Percentiles rank a stretch among this genome's conserved stretches.
Evolutionary conservation across 2,329 filamentous ascomycete species (phyloP).

Genomic region (Alternaria atra): DNA sequence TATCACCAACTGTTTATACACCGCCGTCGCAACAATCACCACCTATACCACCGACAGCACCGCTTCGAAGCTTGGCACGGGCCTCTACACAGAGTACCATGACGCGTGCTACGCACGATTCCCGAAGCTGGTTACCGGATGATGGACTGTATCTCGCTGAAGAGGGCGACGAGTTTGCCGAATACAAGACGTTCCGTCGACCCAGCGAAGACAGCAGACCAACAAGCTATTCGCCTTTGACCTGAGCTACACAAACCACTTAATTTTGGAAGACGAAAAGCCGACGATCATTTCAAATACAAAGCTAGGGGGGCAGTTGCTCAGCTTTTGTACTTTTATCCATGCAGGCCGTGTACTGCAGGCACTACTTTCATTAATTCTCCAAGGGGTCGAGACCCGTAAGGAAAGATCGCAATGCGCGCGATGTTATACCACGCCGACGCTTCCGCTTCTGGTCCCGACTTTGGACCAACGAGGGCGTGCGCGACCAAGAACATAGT

Average conservation of each 20-base stretch:
- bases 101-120: conserved; percentile 27
- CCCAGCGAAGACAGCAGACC: conserved; percentile 24
- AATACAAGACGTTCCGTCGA: conserved; percentile 26
- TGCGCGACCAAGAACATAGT: neutral
- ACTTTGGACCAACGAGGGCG: conserved; percentile 27
- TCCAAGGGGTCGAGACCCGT: conserved; percentile 10
- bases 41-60: conserved; percentile 17
- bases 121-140: conserved; percentile 36
- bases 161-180: conserved; percentile 28
- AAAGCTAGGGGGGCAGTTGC: neutral
- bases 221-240: conserved; percentile 35
- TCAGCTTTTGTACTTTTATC: neutral
- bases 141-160: conserved; percentile 35
- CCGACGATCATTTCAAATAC: neutral
- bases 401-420: conserved; percentile 1
- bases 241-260: conserved; percentile 3
- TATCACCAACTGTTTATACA: conserved; percentile 34
- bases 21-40: conserved; percentile 20
- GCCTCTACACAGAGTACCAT: conserved; percentile 23
- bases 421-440: neutral
- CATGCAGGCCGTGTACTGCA: neutral
- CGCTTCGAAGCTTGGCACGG: conserved; percentile 15
- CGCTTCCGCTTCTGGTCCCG: conserved; percentile 15
- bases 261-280: neutral
- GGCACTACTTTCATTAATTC: neutral